Evolutionary conservation across 2,329 filamentous ascomycete species (phyloP).

Genomic region (Zarea fungicola): DNA sequence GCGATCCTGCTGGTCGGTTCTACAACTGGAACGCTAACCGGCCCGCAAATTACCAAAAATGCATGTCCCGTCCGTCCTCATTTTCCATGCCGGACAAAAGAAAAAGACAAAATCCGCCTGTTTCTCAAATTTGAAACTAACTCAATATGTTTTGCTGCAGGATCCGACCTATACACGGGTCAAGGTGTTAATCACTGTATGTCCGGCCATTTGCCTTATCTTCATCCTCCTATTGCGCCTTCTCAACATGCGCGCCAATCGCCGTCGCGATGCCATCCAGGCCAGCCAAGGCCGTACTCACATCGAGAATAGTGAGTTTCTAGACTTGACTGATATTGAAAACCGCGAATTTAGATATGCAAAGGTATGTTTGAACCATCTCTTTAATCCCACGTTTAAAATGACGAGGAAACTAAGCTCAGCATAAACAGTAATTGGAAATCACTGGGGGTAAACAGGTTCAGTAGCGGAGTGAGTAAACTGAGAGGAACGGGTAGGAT

Average conservation of each 20-base stretch:
- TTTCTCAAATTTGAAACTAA: too few species aligned
- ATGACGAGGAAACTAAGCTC: too few species aligned
- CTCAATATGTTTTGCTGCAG: neutral
- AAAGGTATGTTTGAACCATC: too few species aligned
- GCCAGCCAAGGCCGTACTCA: neutral
- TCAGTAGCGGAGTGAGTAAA: too few species aligned
- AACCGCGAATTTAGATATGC: slow-evolving; percentile 5
- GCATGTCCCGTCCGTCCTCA: too few species aligned
- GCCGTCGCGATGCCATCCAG: neutral
- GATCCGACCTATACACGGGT: neutral
- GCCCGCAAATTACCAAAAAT: neutral
- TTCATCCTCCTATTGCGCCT: neutral
- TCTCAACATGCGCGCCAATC: neutral
- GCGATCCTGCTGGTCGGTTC: neutral
- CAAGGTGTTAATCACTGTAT: neutral
- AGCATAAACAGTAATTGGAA: too few species aligned
- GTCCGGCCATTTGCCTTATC: neutral
- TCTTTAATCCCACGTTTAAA: too few species aligned
- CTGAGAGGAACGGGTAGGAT: too few species aligned
- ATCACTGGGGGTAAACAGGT: too few species aligned
- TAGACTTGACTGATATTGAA: neutral
- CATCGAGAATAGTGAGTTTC: neutral
- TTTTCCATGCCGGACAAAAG: too few species aligned
- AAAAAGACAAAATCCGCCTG: too few species aligned
- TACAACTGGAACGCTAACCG: neutral